Conservation (phyloP, 495 filamentous ascomycete genomes). For the Aspergillus bridgeri region DNA sequence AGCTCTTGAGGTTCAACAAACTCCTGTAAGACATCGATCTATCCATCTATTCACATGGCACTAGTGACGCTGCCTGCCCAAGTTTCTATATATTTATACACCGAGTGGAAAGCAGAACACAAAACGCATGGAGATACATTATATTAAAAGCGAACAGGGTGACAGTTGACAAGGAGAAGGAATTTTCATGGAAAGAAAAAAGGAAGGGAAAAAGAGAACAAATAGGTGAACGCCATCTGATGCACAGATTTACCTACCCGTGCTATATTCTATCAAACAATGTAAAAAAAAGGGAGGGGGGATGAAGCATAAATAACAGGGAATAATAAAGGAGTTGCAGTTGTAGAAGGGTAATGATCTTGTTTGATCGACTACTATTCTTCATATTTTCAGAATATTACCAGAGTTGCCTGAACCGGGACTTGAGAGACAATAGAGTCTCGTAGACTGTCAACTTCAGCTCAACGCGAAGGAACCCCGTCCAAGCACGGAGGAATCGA, state of each 20-base stretch:
- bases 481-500: slow-evolving; percentile 54
- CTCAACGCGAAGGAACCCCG: slow-evolving; percentile 58
- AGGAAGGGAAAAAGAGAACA: slow-evolving; percentile 8
- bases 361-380: not conserved
- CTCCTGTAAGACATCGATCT: too few relatives aligned
- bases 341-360: not conserved
- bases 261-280: slow-evolving; percentile 7
- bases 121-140: not conserved
- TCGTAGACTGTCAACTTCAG: slow-evolving; percentile 62
- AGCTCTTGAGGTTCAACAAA: too few relatives aligned
- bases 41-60: not conserved
- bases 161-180: not conserved
- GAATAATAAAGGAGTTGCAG: not conserved
- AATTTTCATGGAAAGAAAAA: not conserved
- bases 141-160: not conserved
- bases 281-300: slow-evolving; percentile 13
- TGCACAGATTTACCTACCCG: slow-evolving; percentile 31
- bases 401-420: slow-evolving; percentile 32
- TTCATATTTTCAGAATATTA: not conserved
- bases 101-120: not conserved
- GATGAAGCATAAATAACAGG: not conserved
- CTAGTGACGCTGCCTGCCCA: not conserved
- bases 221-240: slow-evolving; percentile 28
- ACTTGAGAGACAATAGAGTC: slow-evolving; percentile 44
- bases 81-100: not conserved